Evolutionary conservation across 441 rosid species (phyloP), one percentile per base, ranked within the genome.

Genomic region (Adansonia gregorii): DNA sequence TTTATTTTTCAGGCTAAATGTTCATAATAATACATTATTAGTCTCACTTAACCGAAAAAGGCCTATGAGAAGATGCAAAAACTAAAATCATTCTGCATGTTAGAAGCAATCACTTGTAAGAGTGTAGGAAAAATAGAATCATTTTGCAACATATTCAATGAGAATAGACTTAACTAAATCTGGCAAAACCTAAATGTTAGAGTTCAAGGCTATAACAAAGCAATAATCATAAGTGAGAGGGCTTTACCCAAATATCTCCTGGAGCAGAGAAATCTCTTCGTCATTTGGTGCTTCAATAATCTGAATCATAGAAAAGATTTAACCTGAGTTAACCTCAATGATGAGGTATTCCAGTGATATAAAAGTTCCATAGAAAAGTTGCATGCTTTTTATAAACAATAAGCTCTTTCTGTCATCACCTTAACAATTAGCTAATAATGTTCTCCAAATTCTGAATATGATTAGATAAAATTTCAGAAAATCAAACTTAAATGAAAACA

Each of bases 221-320:
- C 67, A 74, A 61, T 66, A 67, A 59, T 8, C 22, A 74, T 65
- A 76, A 78, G 73, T 58, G 69, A 76, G 77, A 24, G 68, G 39
- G 80, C 95, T 88, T 31, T 84, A 92, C 99, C 97, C 82, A 83
- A 94, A 94, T 86, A 97, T 84, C 84, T 89, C 97, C 88, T 91
- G 88, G 55, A 97, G 92, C 83, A 93, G 87, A 74, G 97, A 86
- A 84, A 97, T 83, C 82, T 94, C 99, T 85, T 93, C 98, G 39
- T 93, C 98, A 67, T 70, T 94, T 72, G 99, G 99, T 66, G 98
- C 89, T 86, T 94, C 97, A 76, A 97, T 92, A 86, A 97, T 97
- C 99, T 97, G 92, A 86, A 67, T 82, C 78, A 86, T 35, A 78
- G 20, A 83, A 89, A 78, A 85, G 55, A 83, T 68, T 79, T 80